Evolutionary conservation across 495 filamentous ascomycete genomes (phyloP), one percentile per base, ranked within the genome.

Genomic region (Cladorrhinum samala): DNA sequence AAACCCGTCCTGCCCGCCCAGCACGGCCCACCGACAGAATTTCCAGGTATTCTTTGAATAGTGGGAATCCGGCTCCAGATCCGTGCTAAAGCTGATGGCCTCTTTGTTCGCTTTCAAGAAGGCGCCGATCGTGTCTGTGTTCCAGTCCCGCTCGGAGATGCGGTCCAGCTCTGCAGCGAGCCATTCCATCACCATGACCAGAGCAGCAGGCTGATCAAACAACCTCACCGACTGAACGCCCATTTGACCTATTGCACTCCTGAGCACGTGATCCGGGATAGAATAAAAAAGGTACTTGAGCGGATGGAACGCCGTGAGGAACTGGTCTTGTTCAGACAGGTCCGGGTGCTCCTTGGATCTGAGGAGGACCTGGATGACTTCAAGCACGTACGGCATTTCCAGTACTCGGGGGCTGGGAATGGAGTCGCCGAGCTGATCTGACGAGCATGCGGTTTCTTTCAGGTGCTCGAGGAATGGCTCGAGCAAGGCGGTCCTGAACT

Each of bases 21-120:
- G 64, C 25, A 92, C 46, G 1, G 83, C 83, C 82, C 88, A 87
- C 44, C 89, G 79, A 49, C 91, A 67, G 54, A 85, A 79, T 39
- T 75, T 69, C 58, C 83, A 72, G 6, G 77, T 5, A 74, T 57
- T 42, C 67, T 65, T 55, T 37, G 49, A 20, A n/a, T n/a, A n/a
- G n/a, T n/a, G n/a, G n/a, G n/a, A n/a, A n/a, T n/a, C n/a, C 20
- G 8, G 23, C 45, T 21, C 23, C 52, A 45, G 20, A 24, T 11
- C 69, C 74, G 58, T 77, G 2, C 30, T 18, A 17, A 33, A 47
- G 4, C 45, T 23, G 30, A 47, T 47, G 3, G 21, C 45, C 21
- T 27, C 14, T 18, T 47, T 47, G 5, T 23, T 47, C n/a, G 27
- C 19, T 9, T 20, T 23, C 13, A 47, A 18, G 24, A 47, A 14